Base-by-base conservation (phyloP, 225 moss, liverwort and hornwort species). In the Sphagnum tenellum region DNA sequence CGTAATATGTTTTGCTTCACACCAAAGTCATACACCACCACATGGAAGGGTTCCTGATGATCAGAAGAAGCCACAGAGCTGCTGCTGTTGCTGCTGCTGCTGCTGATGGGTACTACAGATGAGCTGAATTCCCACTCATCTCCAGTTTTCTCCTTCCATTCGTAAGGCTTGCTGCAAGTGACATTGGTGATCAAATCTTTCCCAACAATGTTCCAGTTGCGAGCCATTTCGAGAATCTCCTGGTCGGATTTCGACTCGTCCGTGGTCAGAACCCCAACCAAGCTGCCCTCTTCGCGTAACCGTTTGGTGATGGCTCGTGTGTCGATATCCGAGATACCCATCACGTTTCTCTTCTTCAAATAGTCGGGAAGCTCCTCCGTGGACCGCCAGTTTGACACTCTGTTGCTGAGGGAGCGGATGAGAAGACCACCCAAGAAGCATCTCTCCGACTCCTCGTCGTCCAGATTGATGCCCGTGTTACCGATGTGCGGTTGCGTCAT, bases 401-500 rank as follows among this genome's bases (percentile, higher is more conserved):
- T 96, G 83, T 81, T 75, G 71, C 93, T 93, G 47, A 89, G 78
- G 72, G 79, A 83, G 74, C 93, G 82, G 66, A 98, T 80, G 62
- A 98, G 73, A 64, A 98, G 85, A 55, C 82, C 98, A 44, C 89
- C 89, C 77, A 88, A 72, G 60, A 88, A 93, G 76, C 90, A 89
- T 69, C 82, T 75, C 11, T 75, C 72, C 46, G 98, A 90, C 76
- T 98, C 98, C 76, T 98, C 98, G 62, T 98, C 98, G 74, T 62
- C 98, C 50, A 81, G 44, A 50, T 98, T 98, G 47, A 98, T 72
- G 60, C 98, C 93, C 59, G 98, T 98, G 72, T 98, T 93, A 63
- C 98, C 98, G 64, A 98, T 98, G 72, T 98, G 98, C 48, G 93
- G 93, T 71, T 89, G 87, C 44, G 98, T 98, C 98, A 98, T 98